Conservation (phyloP, 208 protist genomes). For the Trypanosoma caninum region DNA sequence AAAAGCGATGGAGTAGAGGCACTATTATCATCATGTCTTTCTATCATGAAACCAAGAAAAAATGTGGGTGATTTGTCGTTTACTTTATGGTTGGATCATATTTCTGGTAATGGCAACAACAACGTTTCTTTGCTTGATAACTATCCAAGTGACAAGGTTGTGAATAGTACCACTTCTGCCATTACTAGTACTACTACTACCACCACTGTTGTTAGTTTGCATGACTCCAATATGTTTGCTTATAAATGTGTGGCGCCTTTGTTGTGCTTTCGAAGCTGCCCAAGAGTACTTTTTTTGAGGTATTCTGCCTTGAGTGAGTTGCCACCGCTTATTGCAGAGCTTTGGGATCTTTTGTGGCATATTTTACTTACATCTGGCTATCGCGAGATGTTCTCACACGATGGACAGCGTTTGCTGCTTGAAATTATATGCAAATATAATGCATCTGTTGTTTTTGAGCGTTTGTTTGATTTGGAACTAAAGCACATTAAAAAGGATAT, state of each 20-base stretch:
- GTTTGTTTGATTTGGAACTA: constrained; percentile 5
- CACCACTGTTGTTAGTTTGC: not conserved
- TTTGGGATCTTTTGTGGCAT: constrained; percentile 21
- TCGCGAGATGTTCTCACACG: not conserved
- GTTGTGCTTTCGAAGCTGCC: constrained; percentile 48
- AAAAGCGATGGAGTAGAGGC: constrained; percentile 3
- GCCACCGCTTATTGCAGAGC: not conserved
- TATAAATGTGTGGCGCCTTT: constrained; percentile 50
- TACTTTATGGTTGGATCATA: constrained; percentile 3
- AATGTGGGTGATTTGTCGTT: not conserved
- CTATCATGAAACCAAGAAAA: constrained; percentile 9
- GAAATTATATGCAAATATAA: constrained; percentile 28
- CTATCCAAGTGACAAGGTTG: too few species aligned
- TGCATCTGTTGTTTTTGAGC: constrained; percentile 4
- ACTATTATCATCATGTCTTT: constrained; percentile 6
- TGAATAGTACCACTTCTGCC: constrained; percentile 14
- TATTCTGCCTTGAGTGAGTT: not conserved
- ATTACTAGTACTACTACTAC: not conserved
- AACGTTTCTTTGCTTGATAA: too few species aligned
- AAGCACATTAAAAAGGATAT: not conserved
- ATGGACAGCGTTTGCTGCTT: constrained; percentile 20
- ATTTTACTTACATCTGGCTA: constrained; percentile 14
- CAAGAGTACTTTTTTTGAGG: constrained; percentile 1
- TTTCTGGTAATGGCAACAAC: not conserved
- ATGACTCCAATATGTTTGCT: not conserved